Evolutionary conservation across 208 protist genomes (phyloP).

Genomic region (Leishmania tarentolae): DNA sequence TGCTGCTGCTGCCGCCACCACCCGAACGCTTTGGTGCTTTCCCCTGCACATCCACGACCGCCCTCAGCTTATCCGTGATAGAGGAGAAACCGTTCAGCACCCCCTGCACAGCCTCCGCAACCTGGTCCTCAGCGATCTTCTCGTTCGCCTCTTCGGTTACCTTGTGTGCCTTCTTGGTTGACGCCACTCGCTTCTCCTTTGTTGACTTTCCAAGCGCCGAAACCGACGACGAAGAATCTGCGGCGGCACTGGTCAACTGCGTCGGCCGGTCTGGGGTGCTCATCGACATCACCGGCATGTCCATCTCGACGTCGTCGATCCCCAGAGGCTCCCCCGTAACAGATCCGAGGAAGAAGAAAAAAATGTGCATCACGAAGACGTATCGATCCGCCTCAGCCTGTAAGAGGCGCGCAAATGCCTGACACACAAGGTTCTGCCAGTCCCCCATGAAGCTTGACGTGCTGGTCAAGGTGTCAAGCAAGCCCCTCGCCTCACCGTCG

Average conservation of each 20-base stretch:
- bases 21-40: conserved; percentile 46
- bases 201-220: conserved; percentile 9
- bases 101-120: conserved; percentile 50
- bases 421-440: conserved; percentile 67
- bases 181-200: conserved; percentile 54
- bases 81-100: conserved; percentile 31
- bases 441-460: conserved; percentile 58
- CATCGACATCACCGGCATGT: conserved; percentile 28
- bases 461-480: conserved; percentile 59
- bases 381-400: conserved; percentile 81
- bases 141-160: conserved; percentile 46
- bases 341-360: conserved; percentile 72
- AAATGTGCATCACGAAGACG: conserved; percentile 49
- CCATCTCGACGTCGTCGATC: conserved; percentile 68
- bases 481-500: conserved; percentile 36
- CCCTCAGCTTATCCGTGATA: conserved; percentile 53
- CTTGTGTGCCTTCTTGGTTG: conserved; percentile 46
- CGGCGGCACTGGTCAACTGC: conserved; percentile 11
- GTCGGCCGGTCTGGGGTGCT: conserved; percentile 18
- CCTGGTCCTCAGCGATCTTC: conserved; percentile 56
- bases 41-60: conserved; percentile 29
- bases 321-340: conserved; percentile 58
- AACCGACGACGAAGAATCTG: conserved; percentile 9
- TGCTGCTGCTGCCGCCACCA: conserved; percentile 4
- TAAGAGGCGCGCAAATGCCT: conserved; percentile 50